Percentiles rank a stretch among this genome's conserved stretches.
phyloP scores from a whole-genome alignment of 495 filamentous ascomycete species.

The Trichoderma gamsii region DNA sequence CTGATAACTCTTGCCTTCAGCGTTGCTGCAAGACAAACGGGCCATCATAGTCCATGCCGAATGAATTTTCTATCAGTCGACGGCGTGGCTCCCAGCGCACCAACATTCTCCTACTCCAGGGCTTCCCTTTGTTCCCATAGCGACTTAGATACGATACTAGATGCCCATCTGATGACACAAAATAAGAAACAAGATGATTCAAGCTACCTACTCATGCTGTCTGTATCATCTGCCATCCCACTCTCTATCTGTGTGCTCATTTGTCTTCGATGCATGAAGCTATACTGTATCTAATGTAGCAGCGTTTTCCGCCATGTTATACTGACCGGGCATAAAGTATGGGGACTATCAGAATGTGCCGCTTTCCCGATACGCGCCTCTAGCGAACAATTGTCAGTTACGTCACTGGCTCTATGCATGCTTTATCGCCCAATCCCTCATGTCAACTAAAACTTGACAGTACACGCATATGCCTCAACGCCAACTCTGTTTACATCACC shows the following conservation, averaged over 20 bases:
- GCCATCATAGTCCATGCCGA: slow-evolving; percentile 52
- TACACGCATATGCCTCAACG: neutral
- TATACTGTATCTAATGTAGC: too few species aligned
- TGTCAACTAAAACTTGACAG: neutral
- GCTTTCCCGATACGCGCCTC: neutral
- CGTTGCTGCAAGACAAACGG: slow-evolving; percentile 42
- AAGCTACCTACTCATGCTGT: too few species aligned
- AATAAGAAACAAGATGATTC: too few species aligned
- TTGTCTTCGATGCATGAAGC: neutral
- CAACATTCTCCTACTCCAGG: slow-evolving; percentile 31
- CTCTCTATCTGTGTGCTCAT: neutral
- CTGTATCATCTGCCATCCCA: neutral
- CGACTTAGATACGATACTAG: too few species aligned
- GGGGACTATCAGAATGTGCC: neutral
- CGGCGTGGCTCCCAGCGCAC: slow-evolving; percentile 50
- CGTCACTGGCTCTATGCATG: neutral
- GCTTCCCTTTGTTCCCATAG: neutral
- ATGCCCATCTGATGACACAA: too few species aligned
- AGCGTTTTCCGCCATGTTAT: too few species aligned
- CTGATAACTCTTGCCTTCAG: neutral
- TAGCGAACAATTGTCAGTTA: neutral
- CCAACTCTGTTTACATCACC: neutral
- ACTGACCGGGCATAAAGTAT: neutral
- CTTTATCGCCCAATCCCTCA: neutral
- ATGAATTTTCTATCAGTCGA: slow-evolving; percentile 25